These are phyloP conservation scores for Cyberlindnera mississippiensis DNA, from an alignment of 805 yeast genomes.

Conservation along the genomic window DNA sequence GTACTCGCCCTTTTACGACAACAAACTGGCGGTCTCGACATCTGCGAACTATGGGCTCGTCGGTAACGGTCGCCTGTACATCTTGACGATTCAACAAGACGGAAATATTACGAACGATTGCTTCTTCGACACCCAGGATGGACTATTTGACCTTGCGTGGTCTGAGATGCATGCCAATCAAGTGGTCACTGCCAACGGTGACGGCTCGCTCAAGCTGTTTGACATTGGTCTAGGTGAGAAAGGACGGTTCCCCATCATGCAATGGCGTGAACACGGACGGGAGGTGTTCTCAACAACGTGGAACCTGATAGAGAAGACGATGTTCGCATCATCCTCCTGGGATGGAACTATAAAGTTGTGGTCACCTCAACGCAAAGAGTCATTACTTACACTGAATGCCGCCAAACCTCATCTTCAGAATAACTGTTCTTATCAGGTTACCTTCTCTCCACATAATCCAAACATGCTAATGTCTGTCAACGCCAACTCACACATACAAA, in stretches of 20 bases:
- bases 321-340: constrained; percentile 83
- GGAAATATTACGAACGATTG: constrained; percentile 58
- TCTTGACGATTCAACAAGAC: constrained; percentile 61
- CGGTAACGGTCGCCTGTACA: constrained; percentile 82
- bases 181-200: constrained; percentile 79
- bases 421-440: constrained; percentile 74
- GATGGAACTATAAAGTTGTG: constrained; percentile 84
- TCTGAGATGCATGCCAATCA: constrained; percentile 89
- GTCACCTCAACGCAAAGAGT: constrained; percentile 57
- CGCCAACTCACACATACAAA: constrained; percentile 67
- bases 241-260: constrained; percentile 57
- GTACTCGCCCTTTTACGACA: constrained; percentile 90
- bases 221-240: constrained; percentile 58
- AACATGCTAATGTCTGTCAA: constrained; percentile 62
- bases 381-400: constrained; percentile 52
- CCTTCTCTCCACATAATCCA: constrained; percentile 83
- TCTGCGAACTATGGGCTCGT: constrained; percentile 92
- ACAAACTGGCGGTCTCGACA: constrained; percentile 83
- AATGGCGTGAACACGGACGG: constrained; percentile 70
- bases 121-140: constrained; percentile 88
- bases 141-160: constrained; percentile 86
- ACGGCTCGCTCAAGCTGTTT: constrained; percentile 80
- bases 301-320: constrained; percentile 64
- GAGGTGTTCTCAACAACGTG: constrained; percentile 75
- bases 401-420: constrained; percentile 29